phyloP scores from a whole-genome alignment of 192 early-diverging fungal species.

The Mortierella hygrophila region DNA sequence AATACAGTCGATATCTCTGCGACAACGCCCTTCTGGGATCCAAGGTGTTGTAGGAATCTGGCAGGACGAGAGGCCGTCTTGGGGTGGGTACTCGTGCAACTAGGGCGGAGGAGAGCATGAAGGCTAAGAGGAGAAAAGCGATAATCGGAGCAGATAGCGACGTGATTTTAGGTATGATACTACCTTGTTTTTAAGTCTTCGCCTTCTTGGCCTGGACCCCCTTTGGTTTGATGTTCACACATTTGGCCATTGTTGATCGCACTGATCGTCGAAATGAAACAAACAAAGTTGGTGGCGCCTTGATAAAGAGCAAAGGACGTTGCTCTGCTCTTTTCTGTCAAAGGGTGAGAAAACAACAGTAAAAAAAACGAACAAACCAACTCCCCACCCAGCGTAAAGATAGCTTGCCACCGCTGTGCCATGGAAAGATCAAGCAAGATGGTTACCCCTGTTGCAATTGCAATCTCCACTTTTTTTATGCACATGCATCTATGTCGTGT shows the following conservation, averaged over 20 bases:
- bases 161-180: neutral
- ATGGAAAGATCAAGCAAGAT: no score
- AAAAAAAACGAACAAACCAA: no score
- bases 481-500: no score
- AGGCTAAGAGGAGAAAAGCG: neutral
- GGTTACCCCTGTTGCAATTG: no score
- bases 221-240: no score
- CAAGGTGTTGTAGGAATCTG: neutral
- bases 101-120: neutral
- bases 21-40: neutral
- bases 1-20: neutral
- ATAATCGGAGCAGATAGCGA: neutral
- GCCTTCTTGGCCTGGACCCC: neutral
- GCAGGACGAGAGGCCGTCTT: neutral
- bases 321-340: no score
- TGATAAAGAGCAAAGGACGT: no score
- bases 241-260: no score
- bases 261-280: neutral
- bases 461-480: no score
- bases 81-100: neutral
- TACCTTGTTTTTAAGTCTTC: neutral
- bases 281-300: neutral
- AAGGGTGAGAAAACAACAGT: no score
- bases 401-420: no score
- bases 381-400: no score